Conservation (phyloP, 768 basidiomycete species). For the Tubosaeta sp. region DNA sequence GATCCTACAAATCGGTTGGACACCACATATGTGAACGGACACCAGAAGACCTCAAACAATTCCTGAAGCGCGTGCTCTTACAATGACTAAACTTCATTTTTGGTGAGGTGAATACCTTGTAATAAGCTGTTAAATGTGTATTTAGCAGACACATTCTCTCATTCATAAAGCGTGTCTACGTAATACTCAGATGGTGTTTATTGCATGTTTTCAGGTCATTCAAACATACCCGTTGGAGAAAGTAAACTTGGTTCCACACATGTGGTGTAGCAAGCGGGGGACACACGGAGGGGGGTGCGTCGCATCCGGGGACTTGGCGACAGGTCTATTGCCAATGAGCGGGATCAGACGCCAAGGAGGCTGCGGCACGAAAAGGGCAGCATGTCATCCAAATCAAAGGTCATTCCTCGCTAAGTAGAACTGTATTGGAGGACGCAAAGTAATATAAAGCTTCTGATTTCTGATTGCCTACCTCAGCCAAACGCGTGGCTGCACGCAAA, state of each 20-base stretch:
- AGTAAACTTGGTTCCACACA: too few species aligned
- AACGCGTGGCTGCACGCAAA: background rate
- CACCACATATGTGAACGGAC: slow-evolving; percentile 67
- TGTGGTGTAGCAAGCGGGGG: too few species aligned
- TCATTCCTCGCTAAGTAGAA: background rate
- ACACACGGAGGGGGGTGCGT: too few species aligned
- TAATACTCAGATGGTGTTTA: too few species aligned
- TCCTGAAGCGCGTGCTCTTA: slow-evolving; percentile 61
- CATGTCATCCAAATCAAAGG: background rate
- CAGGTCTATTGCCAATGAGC: background rate
- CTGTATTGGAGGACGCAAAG: background rate
- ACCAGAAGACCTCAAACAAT: slow-evolving; percentile 63
- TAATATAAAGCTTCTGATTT: background rate
- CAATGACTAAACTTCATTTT: slow-evolving; percentile 4
- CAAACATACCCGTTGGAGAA: too few species aligned
- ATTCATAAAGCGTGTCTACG: too few species aligned
- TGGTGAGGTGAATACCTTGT: background rate
- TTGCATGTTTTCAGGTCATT: too few species aligned
- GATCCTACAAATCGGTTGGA: slow-evolving; percentile 59
- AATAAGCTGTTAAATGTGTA: too few species aligned
- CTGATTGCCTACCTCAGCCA: background rate
- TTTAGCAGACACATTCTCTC: too few species aligned
- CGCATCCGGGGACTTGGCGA: background rate
- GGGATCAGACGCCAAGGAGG: background rate
- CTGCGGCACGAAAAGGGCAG: background rate